A percentile compares a stretch with the other conserved stretches of the same genome.
Conservation (phyloP, 805 yeast species). For the Ogataea ganodermae region DNA sequence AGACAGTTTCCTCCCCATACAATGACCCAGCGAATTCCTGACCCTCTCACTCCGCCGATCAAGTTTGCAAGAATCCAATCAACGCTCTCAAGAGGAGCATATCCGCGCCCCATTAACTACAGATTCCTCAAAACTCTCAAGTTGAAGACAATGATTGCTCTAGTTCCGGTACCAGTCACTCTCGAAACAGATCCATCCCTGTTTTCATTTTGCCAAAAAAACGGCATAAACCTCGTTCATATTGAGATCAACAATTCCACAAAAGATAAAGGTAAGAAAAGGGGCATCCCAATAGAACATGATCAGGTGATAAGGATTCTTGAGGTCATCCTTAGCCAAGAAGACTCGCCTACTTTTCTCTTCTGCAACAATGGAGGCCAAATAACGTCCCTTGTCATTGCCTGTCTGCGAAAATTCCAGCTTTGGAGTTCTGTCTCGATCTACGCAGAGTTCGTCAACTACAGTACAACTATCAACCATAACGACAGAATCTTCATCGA, state of each 20-base stretch:
- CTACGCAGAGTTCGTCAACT: constrained; percentile 78
- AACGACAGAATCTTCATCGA: constrained; percentile 86
- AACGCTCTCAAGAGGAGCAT: constrained; percentile 77
- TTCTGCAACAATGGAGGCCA: constrained; percentile 93
- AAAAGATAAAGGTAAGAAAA: constrained; percentile 75
- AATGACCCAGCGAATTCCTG: constrained; percentile 17
- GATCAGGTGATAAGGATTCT: constrained; percentile 60
- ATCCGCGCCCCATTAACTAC: constrained; percentile 75
- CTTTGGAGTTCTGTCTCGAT: constrained; percentile 91
- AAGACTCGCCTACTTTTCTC: constrained; percentile 69
- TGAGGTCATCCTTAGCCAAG: constrained; percentile 58
- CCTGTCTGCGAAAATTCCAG: constrained; percentile 79
- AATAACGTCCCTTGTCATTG: constrained; percentile 78
- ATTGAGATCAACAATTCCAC: constrained; percentile 59
- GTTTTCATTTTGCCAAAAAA: constrained; percentile 50
- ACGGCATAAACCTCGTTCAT: constrained; percentile 67
- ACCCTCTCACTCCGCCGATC: constrained; percentile 66
- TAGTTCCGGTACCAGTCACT: constrained; percentile 76
- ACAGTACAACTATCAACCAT: constrained; percentile 73
- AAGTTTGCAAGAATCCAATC: constrained; percentile 73
- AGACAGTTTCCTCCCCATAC: background rate
- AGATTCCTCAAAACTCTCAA: constrained; percentile 65
- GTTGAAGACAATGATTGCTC: constrained; percentile 70
- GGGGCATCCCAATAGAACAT: constrained; percentile 79
- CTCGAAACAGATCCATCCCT: constrained; percentile 52